A percentile compares a stretch with the other conserved stretches of the same genome.
phyloP scores from a whole-genome alignment of 2,329 filamentous ascomycete species.

The Capronia epimyces region DNA sequence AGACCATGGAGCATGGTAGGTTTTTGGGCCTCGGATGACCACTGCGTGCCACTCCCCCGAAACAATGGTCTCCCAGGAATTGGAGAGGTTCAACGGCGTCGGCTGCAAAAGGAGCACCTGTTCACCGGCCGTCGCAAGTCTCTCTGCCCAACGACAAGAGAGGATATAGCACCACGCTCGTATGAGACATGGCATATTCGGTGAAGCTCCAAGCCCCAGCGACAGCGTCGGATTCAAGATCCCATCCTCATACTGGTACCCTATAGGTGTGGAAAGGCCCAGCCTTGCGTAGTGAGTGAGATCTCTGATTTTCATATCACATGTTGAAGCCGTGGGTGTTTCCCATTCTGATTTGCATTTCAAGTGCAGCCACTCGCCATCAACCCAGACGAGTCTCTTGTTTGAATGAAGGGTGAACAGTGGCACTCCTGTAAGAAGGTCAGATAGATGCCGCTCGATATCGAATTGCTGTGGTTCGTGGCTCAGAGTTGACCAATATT shows the following conservation, averaged over 20 bases:
- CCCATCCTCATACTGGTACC: not conserved
- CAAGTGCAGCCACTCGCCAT: slow-evolving; percentile 6
- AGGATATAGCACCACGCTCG: slow-evolving; percentile 28
- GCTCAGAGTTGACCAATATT: not conserved
- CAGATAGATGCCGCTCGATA: slow-evolving; percentile 1
- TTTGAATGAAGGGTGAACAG: not conserved
- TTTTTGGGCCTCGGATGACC: slow-evolving; percentile 1
- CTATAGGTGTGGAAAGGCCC: slow-evolving; percentile 4
- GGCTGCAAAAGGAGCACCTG: slow-evolving; percentile 15
- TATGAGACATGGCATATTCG: slow-evolving; percentile 6
- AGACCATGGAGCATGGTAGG: slow-evolving; percentile 13
- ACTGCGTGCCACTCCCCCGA: slow-evolving; percentile 2
- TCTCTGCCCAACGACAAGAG: slow-evolving; percentile 28
- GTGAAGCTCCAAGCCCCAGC: slow-evolving; percentile 1
- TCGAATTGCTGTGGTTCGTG: not conserved
- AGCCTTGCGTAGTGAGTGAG: slow-evolving; percentile 5
- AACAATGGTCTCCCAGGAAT: slow-evolving; percentile 8
- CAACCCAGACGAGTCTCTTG: slow-evolving; percentile 4
- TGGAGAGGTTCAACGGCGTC: not conserved
- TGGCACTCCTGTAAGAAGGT: slow-evolving; percentile 6
- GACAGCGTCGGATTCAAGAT: not conserved
- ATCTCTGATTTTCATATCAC: slow-evolving; percentile 1
- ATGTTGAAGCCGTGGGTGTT: slow-evolving; percentile 1
- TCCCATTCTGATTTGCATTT: slow-evolving; percentile 9
- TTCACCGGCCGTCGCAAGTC: slow-evolving; percentile 22